Evolutionary conservation across 225 moss, liverwort and hornwort genomes (phyloP).

Genomic region (Asterella californica): DNA sequence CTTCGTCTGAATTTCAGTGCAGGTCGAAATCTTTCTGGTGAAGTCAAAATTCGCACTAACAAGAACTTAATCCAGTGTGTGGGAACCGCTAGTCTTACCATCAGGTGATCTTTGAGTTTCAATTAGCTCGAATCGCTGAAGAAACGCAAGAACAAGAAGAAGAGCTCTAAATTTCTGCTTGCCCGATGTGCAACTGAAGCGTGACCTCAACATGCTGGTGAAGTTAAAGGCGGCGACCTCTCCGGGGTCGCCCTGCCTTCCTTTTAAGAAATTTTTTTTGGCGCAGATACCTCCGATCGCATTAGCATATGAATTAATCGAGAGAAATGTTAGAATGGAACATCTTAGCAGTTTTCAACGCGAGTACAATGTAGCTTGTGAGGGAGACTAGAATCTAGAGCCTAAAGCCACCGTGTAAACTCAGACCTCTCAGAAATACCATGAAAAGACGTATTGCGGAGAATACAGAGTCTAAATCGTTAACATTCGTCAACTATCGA

Average conservation of each 20-base stretch:
- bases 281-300: slow-evolving; percentile 4
- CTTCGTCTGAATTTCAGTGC: too few species aligned
- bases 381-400: background rate
- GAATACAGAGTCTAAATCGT: background rate
- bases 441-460: background rate
- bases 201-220: slow-evolving; percentile 16
- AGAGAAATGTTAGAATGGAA: background rate
- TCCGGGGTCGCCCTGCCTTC: background rate
- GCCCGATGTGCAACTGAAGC: background rate
- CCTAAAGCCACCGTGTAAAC: background rate
- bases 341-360: too few species aligned
- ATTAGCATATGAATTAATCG: background rate
- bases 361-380: background rate
- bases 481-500: background rate
- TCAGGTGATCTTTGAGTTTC: slow-evolving; percentile 11
- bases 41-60: background rate
- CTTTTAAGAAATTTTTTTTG: background rate
- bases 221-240: slow-evolving; percentile 3
- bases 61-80: background rate
- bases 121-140: background rate
- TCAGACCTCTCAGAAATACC: too few species aligned
- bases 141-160: slow-evolving; percentile 8
- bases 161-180: background rate
- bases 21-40: background rate
- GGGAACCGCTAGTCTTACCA: background rate